These are phyloP conservation scores for Gymnopilus dilepis DNA, from an alignment of 768 basidiomycete species.

Conservation along the genomic window DNA sequence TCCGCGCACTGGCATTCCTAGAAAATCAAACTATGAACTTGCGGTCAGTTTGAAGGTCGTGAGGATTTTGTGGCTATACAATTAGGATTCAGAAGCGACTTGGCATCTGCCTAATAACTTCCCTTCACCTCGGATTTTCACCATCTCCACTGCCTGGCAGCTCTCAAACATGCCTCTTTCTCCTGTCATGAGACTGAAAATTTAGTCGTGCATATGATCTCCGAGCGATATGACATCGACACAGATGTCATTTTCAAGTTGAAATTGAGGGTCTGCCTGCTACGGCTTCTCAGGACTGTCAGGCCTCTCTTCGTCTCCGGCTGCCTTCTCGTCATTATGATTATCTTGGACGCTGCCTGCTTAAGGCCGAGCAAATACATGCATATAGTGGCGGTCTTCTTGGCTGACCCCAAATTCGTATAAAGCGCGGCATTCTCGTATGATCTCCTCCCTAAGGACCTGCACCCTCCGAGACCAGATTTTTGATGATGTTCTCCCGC, in stretches of 20 bases:
- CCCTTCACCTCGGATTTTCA: background rate
- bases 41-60: no score
- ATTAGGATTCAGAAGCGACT: background rate
- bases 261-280: background rate
- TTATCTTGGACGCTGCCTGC: slow-evolving; percentile 3
- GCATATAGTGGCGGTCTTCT: background rate
- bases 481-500: slow-evolving; percentile 21
- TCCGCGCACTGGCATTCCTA: no score
- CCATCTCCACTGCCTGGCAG: no score
- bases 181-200: background rate
- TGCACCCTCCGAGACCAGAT: background rate
- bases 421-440: background rate
- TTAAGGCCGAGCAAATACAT: background rate
- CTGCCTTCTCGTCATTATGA: slow-evolving; percentile 1
- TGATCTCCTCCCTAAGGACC: background rate
- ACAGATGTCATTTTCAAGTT: slow-evolving; percentile 2
- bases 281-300: slow-evolving; percentile 9
- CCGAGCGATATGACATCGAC: no score
- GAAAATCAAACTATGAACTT: no score
- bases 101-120: background rate
- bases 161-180: no score
- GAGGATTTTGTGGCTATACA: background rate
- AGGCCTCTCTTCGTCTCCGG: background rate
- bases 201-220: background rate
- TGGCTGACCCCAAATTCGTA: background rate